Conservation (phyloP, 2,329 filamentous ascomycete species). For the Apiospora malaysiana region DNA sequence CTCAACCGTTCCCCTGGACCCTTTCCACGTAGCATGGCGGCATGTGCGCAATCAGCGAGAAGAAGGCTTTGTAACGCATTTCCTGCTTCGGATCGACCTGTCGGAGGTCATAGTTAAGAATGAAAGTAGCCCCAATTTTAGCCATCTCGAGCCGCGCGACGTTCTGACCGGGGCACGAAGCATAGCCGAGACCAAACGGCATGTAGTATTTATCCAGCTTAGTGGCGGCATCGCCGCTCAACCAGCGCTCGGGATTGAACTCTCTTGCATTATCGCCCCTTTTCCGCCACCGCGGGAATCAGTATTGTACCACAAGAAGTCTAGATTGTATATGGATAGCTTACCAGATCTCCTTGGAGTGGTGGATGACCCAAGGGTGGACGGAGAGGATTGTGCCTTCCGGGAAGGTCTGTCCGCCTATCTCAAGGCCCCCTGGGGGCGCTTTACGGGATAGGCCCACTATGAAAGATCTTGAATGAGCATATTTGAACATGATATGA, state of each 20-base stretch:
- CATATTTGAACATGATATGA: neutral
- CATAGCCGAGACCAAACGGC: constrained; percentile 26
- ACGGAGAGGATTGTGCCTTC: constrained; percentile 25
- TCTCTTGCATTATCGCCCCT: constrained; percentile 23
- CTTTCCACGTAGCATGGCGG: constrained; percentile 6
- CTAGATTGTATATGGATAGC: neutral
- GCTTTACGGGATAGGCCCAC: constrained; percentile 26
- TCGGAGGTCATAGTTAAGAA: constrained; percentile 29
- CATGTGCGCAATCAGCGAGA: constrained; percentile 20
- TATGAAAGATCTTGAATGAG: constrained; percentile 27
- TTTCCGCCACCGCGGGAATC: neutral
- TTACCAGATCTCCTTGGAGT: constrained; percentile 25
- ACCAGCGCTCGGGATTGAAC: constrained; percentile 28
- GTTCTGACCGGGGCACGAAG: constrained; percentile 29
- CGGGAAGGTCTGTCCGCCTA: constrained; percentile 25
- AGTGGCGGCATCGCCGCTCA: constrained; percentile 13
- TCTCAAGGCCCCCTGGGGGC: constrained; percentile 24
- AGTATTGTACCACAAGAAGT: neutral
- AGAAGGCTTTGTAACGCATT: constrained; percentile 15
- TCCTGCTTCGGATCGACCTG: constrained; percentile 27
- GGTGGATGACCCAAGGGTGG: constrained; percentile 25
- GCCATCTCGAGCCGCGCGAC: constrained; percentile 28
- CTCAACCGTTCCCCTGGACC: neutral
- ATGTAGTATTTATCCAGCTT: constrained; percentile 25
- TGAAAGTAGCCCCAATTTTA: constrained; percentile 29